Evolutionary conservation across 345 rosid species (phyloP).

Genomic region (Salix udensis): DNA sequence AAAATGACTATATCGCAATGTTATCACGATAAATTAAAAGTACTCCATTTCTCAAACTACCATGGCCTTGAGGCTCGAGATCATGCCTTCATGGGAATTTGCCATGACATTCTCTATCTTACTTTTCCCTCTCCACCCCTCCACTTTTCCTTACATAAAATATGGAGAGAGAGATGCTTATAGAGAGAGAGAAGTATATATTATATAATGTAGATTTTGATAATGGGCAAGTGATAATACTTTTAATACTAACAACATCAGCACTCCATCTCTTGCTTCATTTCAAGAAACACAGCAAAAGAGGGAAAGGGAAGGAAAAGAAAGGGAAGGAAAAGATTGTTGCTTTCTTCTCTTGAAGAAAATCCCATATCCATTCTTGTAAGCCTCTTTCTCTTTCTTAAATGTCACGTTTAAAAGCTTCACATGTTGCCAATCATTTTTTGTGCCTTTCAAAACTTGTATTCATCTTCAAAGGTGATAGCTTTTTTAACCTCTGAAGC

Average conservation of each 20-base stretch:
- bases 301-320: conserved; percentile 1
- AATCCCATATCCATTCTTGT: conserved; percentile 37
- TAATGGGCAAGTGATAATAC: background rate
- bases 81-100: conserved; percentile 7
- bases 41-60: background rate
- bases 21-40: background rate
- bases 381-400: conserved; percentile 9
- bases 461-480: conserved; percentile 17
- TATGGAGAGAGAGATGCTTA: background rate
- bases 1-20: background rate
- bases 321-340: conserved; percentile 5
- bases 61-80: background rate
- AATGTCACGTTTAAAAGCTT: conserved; percentile 12
- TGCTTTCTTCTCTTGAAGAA: conserved; percentile 39
- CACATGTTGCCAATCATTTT: conserved; percentile 4
- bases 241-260: background rate
- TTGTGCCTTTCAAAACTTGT: background rate
- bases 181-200: background rate
- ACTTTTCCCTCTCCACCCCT: background rate
- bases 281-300: conserved; percentile 12
- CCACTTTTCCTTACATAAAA: background rate
- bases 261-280: conserved; percentile 53
- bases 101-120: background rate
- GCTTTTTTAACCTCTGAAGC: background rate
- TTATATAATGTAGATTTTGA: background rate